phyloP scores from a whole-genome alignment of 495 filamentous ascomycete species.

The Xylona heveae region DNA sequence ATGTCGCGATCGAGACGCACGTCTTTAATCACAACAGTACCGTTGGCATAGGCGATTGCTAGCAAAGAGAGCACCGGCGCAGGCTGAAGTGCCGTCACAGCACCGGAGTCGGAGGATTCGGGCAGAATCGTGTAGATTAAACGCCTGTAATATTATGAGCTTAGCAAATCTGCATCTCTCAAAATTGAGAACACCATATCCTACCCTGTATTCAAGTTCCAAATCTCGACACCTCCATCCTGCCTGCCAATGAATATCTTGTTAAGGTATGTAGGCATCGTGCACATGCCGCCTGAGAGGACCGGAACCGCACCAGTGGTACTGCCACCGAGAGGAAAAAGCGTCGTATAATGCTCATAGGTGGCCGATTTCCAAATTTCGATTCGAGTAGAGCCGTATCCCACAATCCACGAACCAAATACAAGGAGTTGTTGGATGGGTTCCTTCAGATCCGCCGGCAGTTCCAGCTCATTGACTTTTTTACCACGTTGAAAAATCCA shows the following conservation, averaged over 20 bases:
- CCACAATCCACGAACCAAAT: conserved; percentile 85
- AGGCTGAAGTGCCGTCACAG: conserved; percentile 66
- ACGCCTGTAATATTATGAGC: no score
- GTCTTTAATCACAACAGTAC: conserved; percentile 59
- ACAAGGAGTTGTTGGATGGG: conserved; percentile 58
- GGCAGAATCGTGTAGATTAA: conserved; percentile 69
- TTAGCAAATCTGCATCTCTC: no score
- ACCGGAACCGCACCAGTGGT: conserved; percentile 24
- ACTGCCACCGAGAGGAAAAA: conserved; percentile 25
- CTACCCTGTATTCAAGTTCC: conserved; percentile 72
- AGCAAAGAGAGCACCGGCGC: conserved; percentile 69
- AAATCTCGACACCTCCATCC: conserved; percentile 86
- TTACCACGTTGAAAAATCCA: conserved; percentile 94
- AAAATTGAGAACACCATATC: no score
- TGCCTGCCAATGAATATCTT: conserved; percentile 74
- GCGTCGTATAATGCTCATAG: conserved; percentile 73
- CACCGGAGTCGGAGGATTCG: conserved; percentile 36
- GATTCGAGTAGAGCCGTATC: conserved; percentile 48
- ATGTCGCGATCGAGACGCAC: conserved; percentile 50
- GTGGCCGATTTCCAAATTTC: conserved; percentile 78
- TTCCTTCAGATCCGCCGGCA: conserved; percentile 34
- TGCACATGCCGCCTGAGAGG: conserved; percentile 51
- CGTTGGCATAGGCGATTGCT: conserved; percentile 65
- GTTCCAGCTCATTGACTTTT: conserved; percentile 50
- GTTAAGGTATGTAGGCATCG: conserved; percentile 85